Percentiles rank a stretch among this genome's conserved stretches.
phyloP scores from a whole-genome alignment of 192 early-diverging fungal species.

The Blastocladiella britannica region DNA sequence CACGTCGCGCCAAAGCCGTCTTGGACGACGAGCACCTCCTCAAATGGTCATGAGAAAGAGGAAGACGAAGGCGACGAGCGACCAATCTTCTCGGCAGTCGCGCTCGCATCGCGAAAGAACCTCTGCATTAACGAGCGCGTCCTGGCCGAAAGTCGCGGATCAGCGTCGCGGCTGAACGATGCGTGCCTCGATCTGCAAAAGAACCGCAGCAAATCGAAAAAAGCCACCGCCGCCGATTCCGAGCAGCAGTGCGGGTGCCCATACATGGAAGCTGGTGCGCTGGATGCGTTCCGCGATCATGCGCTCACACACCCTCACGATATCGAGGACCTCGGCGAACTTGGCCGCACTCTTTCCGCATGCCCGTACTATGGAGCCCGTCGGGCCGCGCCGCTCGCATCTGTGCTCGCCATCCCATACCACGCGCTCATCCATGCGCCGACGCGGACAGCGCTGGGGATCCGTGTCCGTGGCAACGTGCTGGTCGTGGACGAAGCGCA shows the following conservation, averaged over 20 bases:
- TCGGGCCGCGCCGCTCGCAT: constrained; percentile 22
- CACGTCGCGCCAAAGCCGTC: no score
- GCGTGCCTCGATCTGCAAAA: constrained; percentile 68
- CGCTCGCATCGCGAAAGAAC: constrained; percentile 60
- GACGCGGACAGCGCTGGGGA: constrained; percentile 50
- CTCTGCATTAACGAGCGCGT: constrained; percentile 65
- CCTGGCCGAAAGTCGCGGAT: constrained; percentile 16
- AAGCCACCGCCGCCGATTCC: constrained; percentile 7
- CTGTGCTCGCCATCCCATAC: constrained; percentile 78
- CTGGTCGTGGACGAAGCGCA: constrained; percentile 74
- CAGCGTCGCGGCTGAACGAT: constrained; percentile 47
- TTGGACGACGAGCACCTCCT: no score
- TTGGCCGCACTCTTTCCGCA: constrained; percentile 29
- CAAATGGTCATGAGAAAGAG: no score
- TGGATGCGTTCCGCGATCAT: constrained; percentile 38
- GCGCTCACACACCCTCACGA: constrained; percentile 29
- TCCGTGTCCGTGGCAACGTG: constrained; percentile 46
- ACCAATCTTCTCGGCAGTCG: constrained; percentile 31
- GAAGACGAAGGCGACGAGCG: no score
- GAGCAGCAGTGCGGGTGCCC: no score
- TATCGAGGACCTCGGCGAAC: constrained; percentile 62
- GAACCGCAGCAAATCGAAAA: constrained; percentile 13
- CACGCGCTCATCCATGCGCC: constrained; percentile 54
- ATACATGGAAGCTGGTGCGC: constrained; percentile 22
- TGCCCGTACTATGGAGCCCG: constrained; percentile 79